Conservation (phyloP, 169 alveolate species). For the Babesia bovis region DNA sequence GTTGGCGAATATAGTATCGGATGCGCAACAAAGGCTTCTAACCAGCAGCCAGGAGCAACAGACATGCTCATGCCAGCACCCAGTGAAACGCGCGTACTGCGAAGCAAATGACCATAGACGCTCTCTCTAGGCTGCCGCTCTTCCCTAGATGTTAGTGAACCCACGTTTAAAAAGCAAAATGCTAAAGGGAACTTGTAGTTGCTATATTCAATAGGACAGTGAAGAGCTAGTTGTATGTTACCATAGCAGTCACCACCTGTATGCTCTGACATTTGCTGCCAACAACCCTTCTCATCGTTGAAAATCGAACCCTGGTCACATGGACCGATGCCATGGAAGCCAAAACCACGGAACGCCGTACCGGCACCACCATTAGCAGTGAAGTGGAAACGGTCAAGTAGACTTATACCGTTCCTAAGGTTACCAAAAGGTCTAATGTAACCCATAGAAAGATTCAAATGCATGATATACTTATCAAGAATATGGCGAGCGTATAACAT, state of each 20-base stretch:
- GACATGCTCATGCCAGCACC: conserved; percentile 59
- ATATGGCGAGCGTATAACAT: conserved; percentile 27
- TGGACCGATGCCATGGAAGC: conserved; percentile 65
- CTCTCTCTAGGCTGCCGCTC: conserved; percentile 1
- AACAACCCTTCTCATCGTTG: conserved; percentile 21
- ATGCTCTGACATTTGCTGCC: conserved; percentile 48
- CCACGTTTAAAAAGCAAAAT: conserved; percentile 49
- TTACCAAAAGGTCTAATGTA: conserved; percentile 38
- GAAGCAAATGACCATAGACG: conserved; percentile 37
- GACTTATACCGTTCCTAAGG: background rate
- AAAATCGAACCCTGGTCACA: conserved; percentile 42
- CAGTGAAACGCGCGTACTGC: conserved; percentile 46
- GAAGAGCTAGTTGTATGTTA: conserved; percentile 54
- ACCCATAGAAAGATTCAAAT: conserved; percentile 53
- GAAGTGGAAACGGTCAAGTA: conserved; percentile 62
- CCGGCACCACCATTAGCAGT: conserved; percentile 63
- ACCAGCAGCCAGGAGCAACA: conserved; percentile 59
- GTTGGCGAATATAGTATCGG: conserved; percentile 54
- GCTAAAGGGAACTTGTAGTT: conserved; percentile 41
- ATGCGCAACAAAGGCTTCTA: conserved; percentile 57
- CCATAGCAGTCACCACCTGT: conserved; percentile 66
- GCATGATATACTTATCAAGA: conserved; percentile 41
- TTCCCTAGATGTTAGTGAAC: conserved; percentile 28
- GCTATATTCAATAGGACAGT: conserved; percentile 43
- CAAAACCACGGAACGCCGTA: conserved; percentile 58